Evolutionary conservation across 805 yeast genomes (phyloP), one percentile per base, ranked within the genome.

Genomic region (Nakazawaea wyomingensis): DNA sequence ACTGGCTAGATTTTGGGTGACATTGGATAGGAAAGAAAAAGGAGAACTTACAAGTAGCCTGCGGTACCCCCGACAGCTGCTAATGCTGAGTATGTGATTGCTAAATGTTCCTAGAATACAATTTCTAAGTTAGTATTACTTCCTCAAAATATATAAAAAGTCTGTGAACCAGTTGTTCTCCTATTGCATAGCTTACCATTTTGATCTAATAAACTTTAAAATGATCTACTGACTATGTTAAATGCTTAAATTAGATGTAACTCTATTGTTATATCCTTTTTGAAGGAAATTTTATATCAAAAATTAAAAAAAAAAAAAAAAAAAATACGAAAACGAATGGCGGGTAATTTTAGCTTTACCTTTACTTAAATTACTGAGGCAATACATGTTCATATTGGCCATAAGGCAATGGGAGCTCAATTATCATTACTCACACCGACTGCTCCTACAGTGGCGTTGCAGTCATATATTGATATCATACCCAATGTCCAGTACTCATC

Each of bases 391-490:
- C 27, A 24, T 2, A 24, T 24, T 24, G 27, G 11, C 11, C 11
- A 11, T 9, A 24, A 3, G 27, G n/a, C 3, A n/a, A 89, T 90
- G 97, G 97, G 96, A 13, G 87, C 86, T 11, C 85, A 85, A 57
- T 66, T 91, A 47, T 90, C 97, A 1, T 68, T 86, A 27, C 65
- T 88, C 58, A 86, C 96, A 8, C 96, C 96, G 10, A 80, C 95
- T 3, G 88, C 96, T 1, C 89, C 95, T 3, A 86, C 96, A 1
- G 86, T 91, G 54, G 96, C 95, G 5, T 72, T 89, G 2, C 88
- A 91, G 18, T 90, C 97, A 1, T 91, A 90, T 52, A 76, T 91
- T 22, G 89, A 89, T 54, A 87, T 85, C 34, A 68, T 91, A 9
- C 80, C 79, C 19, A 79, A 80, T 47, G 71, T 85, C 31, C 91